Percentiles rank a stretch among this genome's conserved stretches.
phyloP scores from a whole-genome alignment of 257 asterid species.

The Solanum ossicruentum region DNA sequence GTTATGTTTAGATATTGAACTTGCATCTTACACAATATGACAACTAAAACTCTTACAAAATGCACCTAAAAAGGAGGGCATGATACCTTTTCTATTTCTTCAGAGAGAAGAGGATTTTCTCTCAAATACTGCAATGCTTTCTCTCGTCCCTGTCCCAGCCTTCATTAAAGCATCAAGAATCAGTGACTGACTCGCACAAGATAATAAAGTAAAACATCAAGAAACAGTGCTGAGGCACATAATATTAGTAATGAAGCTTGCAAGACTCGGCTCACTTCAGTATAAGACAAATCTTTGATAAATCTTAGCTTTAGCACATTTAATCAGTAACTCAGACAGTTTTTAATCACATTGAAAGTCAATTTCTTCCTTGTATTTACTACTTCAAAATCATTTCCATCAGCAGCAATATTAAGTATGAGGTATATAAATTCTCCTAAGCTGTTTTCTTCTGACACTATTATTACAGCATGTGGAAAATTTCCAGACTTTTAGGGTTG shows the following conservation, averaged over 20 bases:
- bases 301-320: background rate
- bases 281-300: background rate
- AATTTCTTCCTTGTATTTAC: background rate
- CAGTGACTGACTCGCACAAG: background rate
- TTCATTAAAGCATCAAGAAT: slow-evolving; percentile 11
- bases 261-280: background rate
- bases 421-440: background rate
- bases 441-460: background rate
- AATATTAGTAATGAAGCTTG: background rate
- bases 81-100: slow-evolving; percentile 86
- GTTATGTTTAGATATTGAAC: background rate
- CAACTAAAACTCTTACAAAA: background rate
- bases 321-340: background rate
- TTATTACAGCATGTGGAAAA: background rate
- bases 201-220: background rate
- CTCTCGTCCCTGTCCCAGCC: slow-evolving; percentile 98
- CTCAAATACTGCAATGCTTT: slow-evolving; percentile 71
- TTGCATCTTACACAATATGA: background rate
- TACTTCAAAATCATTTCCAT: background rate
- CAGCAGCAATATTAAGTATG: background rate
- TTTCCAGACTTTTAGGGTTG: background rate
- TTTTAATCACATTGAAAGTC: background rate
- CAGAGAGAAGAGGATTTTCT: slow-evolving; percentile 60
- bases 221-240: background rate
- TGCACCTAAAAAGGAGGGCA: background rate